Evolutionary conservation across 2,329 filamentous ascomycete genomes (phyloP), one percentile per base, ranked within the genome.

Genomic region (Sarocladium brachiariae): DNA sequence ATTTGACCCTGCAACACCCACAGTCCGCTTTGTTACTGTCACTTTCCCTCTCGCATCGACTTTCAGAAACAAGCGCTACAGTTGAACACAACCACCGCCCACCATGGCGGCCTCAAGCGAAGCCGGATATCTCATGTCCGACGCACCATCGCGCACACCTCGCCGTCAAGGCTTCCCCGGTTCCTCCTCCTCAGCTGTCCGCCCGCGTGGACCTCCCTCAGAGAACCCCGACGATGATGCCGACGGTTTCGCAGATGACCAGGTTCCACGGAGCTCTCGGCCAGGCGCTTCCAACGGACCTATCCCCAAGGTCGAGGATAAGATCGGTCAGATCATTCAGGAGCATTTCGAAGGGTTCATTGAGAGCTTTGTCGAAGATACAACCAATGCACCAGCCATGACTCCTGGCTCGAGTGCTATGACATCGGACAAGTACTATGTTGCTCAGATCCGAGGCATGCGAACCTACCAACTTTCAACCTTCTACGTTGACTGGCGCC

Each of bases 401-500:
- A 72, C 75, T 6, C 83, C 84, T 9, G 73, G 80, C 3, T 86
- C 87, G 14, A 89, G 85, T 62, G 83, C 83, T 24, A 75, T 83
- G 41, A 85, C 83, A 3, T 88, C 86, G 23, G 85, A 90, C 70
- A 88, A 86, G 64, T 91, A 90, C 71, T 95, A 93, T 66, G 76
- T 93, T 52, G 86, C 86, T 47, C 88, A 91, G 69, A 89, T 95
- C 58, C 83, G 87, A 61, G 85, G 84, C 54, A 82, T 95, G 76
- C 78, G 80, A 52, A 77, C 77, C 19, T 87, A 86, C 64, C 76
- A 82, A 56, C 77, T 92, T n/a, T 92, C 88, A 1, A 93, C 88
- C 5, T 81, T 93, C 52, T 95, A 93, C 64, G 80, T 95, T 61
- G 89, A 95, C 70, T 93, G 84, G 69, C 88, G 84, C 57, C 93